phyloP scores from a whole-genome alignment of 352 stramenopile genomes.

The Phytophthora meadii region DNA sequence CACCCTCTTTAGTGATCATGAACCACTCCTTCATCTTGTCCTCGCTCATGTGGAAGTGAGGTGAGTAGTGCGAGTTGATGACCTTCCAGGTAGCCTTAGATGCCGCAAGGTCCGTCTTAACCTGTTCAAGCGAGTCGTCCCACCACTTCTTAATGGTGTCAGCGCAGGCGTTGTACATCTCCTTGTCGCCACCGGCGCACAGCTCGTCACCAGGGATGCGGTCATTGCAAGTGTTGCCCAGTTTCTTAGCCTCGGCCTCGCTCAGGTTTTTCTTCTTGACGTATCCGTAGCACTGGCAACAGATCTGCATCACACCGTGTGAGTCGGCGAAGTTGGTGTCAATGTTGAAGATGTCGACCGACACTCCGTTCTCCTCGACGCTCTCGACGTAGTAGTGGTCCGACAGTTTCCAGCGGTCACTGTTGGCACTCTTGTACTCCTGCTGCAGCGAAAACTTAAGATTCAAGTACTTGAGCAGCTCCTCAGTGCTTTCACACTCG shows the following conservation, averaged over 20 bases:
- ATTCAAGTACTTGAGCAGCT: constrained; percentile 87
- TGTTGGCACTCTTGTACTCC: constrained; percentile 83
- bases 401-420: constrained; percentile 77
- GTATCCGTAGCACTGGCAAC: constrained; percentile 90
- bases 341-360: constrained; percentile 90
- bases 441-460: constrained; percentile 84
- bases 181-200: constrained; percentile 67
- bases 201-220: constrained; percentile 65
- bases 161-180: constrained; percentile 83
- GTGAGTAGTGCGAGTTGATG: constrained; percentile 91
- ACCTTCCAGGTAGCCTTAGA: constrained; percentile 89
- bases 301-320: constrained; percentile 86
- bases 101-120: constrained; percentile 70
- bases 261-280: constrained; percentile 68
- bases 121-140: constrained; percentile 71
- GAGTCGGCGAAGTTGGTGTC: constrained; percentile 89
- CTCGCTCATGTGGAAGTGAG: constrained; percentile 90
- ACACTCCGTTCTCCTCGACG: constrained; percentile 79
- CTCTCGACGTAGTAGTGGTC: constrained; percentile 90
- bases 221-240: constrained; percentile 81
- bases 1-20: constrained; percentile 78
- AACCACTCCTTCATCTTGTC: constrained; percentile 92
- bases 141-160: constrained; percentile 82
- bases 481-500: constrained; percentile 70
- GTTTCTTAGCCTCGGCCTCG: constrained; percentile 51